Conservation (phyloP, 1,284 basidiomycete species). For the Cutaneotrichosporon sp. region DNA sequence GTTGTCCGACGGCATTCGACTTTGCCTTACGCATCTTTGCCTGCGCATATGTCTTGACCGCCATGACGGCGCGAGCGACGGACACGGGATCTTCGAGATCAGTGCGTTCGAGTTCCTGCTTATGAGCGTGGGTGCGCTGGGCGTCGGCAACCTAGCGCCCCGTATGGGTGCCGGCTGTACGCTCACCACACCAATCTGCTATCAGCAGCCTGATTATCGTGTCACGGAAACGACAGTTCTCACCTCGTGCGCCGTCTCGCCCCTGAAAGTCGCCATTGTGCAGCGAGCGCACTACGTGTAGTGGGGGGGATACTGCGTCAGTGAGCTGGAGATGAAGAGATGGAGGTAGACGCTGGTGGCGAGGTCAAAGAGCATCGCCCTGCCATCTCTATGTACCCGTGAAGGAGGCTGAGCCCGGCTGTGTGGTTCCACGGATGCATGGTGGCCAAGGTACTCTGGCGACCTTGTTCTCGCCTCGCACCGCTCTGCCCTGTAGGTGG, state of each 20-base stretch:
- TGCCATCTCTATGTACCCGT: background rate
- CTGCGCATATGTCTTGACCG: slow-evolving; percentile 32
- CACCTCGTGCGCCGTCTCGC: slow-evolving; percentile 27
- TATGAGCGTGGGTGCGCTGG: background rate
- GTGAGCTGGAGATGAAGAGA: background rate
- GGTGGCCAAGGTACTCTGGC: background rate
- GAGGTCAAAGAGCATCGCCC: background rate
- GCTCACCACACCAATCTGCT: slow-evolving; percentile 17
- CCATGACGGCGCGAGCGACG: slow-evolving; percentile 23
- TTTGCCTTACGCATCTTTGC: slow-evolving; percentile 36
- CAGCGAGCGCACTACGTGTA: background rate
- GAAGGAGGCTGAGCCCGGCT: background rate
- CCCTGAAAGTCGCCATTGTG: slow-evolving; percentile 16
- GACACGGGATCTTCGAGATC: slow-evolving; percentile 25
- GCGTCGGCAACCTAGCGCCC: background rate
- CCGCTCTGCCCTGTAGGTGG: background rate
- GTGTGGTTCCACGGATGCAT: background rate
- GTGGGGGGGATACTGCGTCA: background rate
- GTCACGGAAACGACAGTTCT: background rate
- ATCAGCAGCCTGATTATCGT: background rate
- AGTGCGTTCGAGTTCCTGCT: slow-evolving; percentile 6
- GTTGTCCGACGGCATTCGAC: slow-evolving; percentile 23
- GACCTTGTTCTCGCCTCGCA: background rate
- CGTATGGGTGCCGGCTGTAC: background rate
- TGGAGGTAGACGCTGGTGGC: background rate